A percentile compares a stretch with the other conserved stretches of the same genome.
phyloP scores from a whole-genome alignment of 179 eudicot genomes.

The Pouteria campechiana region DNA sequence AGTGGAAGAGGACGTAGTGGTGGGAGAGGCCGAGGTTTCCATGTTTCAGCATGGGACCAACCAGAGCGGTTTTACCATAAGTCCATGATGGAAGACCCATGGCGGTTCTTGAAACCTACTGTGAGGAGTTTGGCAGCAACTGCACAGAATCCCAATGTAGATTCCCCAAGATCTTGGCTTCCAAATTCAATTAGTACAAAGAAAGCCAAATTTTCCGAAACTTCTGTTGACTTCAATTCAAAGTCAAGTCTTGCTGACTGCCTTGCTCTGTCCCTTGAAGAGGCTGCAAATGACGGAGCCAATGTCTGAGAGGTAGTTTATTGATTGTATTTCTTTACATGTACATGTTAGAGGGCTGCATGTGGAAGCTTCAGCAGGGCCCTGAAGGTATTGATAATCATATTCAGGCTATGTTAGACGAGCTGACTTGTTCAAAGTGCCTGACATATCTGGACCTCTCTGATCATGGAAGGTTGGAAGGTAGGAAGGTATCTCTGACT shows the following conservation, averaged over 20 bases:
- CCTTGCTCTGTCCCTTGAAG: constrained; percentile 51
- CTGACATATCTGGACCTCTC: too few relatives aligned
- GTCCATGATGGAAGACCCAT: constrained; percentile 77
- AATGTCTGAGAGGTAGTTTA: too few relatives aligned
- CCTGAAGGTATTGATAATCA: too few relatives aligned
- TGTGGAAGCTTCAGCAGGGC: too few relatives aligned
- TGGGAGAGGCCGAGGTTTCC: constrained; percentile 35
- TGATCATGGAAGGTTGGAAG: too few relatives aligned
- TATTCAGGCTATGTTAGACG: too few relatives aligned
- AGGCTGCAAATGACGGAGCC: constrained; percentile 21
- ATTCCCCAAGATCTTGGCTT: constrained; percentile 1
- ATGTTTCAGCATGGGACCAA: constrained; percentile 21
- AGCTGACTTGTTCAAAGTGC: too few relatives aligned
- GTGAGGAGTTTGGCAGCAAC: constrained; percentile 2
- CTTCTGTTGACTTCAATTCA: constrained; percentile 12
- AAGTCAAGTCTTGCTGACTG: constrained; percentile 68
- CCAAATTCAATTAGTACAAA: constrained; percentile 21
- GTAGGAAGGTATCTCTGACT: too few relatives aligned
- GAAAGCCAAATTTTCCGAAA: constrained; percentile 28
- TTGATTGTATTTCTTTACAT: too few relatives aligned
- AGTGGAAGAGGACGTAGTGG: constrained; percentile 31
- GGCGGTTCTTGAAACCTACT: constrained; percentile 42
- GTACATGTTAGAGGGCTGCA: too few relatives aligned
- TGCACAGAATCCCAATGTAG: too few relatives aligned
- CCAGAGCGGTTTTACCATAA: constrained; percentile 27